Base-by-base conservation (phyloP, 805 yeast genomes). In the Millerago galiae region DNA sequence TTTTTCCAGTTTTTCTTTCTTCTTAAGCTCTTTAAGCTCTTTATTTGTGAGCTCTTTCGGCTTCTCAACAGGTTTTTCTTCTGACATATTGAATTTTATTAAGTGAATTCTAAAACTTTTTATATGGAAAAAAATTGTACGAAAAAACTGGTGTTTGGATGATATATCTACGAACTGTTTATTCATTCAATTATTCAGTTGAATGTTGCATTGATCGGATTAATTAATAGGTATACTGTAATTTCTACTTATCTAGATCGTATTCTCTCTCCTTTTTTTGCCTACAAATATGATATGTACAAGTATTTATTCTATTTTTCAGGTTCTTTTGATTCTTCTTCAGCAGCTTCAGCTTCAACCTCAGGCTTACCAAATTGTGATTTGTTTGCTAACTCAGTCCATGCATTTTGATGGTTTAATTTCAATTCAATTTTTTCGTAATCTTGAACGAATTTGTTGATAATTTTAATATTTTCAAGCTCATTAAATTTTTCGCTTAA, bases 1-100 rank as follows among this genome's bases (percentile, higher is more conserved):
- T 60, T 87, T 86, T 32, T 93, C 95, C 12, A 93, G 93, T 65
- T 91, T 90, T 56, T 89, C 95, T 54, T 78, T 78, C 69, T 89
- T 90, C 60, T 88, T 86, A 60, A 81, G 67, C 54, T 87, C 96
- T 61, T 90, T 90, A 48, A 87, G 70, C 61, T 90, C 95, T 54
- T 88, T 89, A 51, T 86, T 86, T 9, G 85, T 64, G 35, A 82
- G 60, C 42, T 65, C 63, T 46, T 60, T 60, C 27, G 55, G 58
- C 17, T 45, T 60, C 8, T 15, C 14, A 8, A 16, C 16, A 4
- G 32, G 11, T 7, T n/a, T 16, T 14, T 29, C 17, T 29, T n/a
- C 16, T 8, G 15, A 10, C 15, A 14, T 29, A 16, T n/a, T 15
- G 9, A 7, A 15, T n/a, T 14, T 29, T 4, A 9, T 12, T 15